These are phyloP conservation scores for Metschnikowia picachoensis DNA, from an alignment of 805 yeast genomes.

Conservation along the genomic window DNA sequence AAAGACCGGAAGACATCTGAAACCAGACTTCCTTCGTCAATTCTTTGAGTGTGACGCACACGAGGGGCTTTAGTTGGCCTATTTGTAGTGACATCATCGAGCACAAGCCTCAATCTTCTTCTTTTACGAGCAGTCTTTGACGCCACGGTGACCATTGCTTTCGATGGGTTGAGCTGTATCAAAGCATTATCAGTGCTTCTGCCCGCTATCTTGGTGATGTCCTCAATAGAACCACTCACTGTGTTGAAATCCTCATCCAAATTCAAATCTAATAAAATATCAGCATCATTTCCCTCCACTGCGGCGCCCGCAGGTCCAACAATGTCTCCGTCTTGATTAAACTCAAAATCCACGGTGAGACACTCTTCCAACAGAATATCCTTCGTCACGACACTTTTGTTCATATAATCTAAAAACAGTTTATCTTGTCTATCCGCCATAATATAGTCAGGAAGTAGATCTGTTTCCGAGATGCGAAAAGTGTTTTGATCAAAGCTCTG, in stretches of 20 bases:
- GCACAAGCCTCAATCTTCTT: slow-evolving; percentile 1
- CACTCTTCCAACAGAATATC: slow-evolving; percentile 11
- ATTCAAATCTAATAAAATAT: slow-evolving; percentile 10
- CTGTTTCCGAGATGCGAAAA: not conserved
- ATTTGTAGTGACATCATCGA: slow-evolving; percentile 4
- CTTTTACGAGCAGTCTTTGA: not conserved
- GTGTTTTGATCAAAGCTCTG: not conserved
- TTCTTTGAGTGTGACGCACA: no score
- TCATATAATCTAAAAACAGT: slow-evolving; percentile 18
- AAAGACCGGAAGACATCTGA: slow-evolving; percentile 4
- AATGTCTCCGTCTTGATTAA: slow-evolving; percentile 23
- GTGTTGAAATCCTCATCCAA: slow-evolving; percentile 14
- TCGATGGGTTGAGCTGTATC: slow-evolving; percentile 4
- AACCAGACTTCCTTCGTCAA: not conserved
- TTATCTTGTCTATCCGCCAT: slow-evolving; percentile 8
- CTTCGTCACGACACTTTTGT: slow-evolving; percentile 10
- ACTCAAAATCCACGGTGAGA: slow-evolving; percentile 20
- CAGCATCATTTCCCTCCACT: not conserved
- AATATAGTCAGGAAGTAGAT: not conserved
- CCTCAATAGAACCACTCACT: slow-evolving; percentile 8
- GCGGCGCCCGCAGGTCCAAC: not conserved
- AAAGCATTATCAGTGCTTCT: slow-evolving; percentile 8
- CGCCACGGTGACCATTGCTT: not conserved
- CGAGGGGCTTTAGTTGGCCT: no score
- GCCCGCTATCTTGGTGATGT: slow-evolving; percentile 9